These are phyloP conservation scores for Claviceps pazoutovae DNA, from an alignment of 2,329 filamentous ascomycete species.

Conservation along the genomic window DNA sequence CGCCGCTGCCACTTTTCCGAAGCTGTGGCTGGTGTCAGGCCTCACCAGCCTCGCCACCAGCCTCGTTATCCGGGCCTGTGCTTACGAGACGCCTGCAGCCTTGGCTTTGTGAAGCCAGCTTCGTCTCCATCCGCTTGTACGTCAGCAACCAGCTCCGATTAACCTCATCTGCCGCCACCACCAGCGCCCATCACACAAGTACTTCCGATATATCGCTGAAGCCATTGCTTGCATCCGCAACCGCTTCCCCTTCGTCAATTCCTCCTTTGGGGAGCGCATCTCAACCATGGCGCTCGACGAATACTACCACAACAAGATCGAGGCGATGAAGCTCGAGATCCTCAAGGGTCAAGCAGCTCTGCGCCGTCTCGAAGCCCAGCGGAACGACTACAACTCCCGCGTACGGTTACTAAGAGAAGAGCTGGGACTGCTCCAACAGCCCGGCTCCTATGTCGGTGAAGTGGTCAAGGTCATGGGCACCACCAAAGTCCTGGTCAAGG, in stretches of 20 bases:
- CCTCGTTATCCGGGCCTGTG: not conserved
- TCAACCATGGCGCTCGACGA: constrained; percentile 88
- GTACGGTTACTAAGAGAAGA: constrained; percentile 91
- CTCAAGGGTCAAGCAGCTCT: constrained; percentile 95
- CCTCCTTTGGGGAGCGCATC: not conserved
- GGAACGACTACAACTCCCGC: constrained; percentile 98
- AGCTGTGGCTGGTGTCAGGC: not conserved
- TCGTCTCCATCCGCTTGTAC: constrained; percentile 5
- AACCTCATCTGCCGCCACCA: not conserved
- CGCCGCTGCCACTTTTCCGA: constrained; percentile 3
- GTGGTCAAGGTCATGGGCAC: constrained; percentile 99
- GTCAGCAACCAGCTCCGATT: not conserved
- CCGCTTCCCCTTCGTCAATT: not conserved
- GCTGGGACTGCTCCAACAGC: constrained; percentile 88
- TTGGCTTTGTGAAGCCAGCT: constrained; percentile 5
- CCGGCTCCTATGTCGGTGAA: constrained; percentile 94
- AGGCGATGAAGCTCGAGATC: constrained; percentile 99
- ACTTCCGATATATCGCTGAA: no score
- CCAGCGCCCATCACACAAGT: not conserved
- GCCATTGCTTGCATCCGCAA: not conserved
- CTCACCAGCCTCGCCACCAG: not conserved
- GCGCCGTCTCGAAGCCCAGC: constrained; percentile 87
- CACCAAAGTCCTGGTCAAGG: constrained; percentile 97
- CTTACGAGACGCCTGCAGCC: constrained; percentile 14
- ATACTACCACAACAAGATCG: constrained; percentile 99